Evolutionary conservation across 2,329 filamentous ascomycete species (phyloP), one percentile per base, ranked within the genome.

Genomic region (Fusarium sulawesiense): DNA sequence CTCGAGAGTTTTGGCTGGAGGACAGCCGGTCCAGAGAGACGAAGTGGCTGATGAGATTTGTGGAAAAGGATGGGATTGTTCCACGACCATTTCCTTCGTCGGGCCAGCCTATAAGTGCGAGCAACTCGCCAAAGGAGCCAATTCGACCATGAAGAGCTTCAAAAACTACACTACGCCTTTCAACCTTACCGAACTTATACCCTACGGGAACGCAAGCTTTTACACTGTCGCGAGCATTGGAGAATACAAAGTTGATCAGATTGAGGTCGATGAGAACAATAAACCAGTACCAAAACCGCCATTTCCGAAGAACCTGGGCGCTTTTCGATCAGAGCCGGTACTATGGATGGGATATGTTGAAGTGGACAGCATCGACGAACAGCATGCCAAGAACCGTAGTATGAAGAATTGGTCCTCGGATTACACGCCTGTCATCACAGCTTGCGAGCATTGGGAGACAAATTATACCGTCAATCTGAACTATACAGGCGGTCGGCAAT

Each of bases 391-490:
- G 2, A 23, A 46, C 4, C 49, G 53, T 1, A 45, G 56, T 13
- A n/a, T 18, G 7, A 14, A 45, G 2, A 59, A 55, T 0, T 73
- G 70, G 70, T 32, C 54, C 2, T 20, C 56, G 1, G 70, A 60
- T 1, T 73, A 60, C n/a, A 69, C 59, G 4, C 54, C 71, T 1
- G 13, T 63, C 0, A 56, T 71, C 5, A 62, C 72, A 18, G 71
- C 58, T 9, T 73, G 71, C 13, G 71, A 73, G 16, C 71, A 72
- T 46, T 73, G 58, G 23, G 71, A 73, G 42, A 68, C 55, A 1
- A 66, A 67, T 10, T 73, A 73, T 21, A 73, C 64, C 0, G 64
- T 73, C 11, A 66, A 69, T 1, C 40, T 73, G 25, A 66, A 68
- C 30, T 73, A 73, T 8, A 73, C 70, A 2, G 58, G 59, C 8